Evolutionary conservation across 2,329 filamentous ascomycete species (phyloP).

Genomic region (Colletotrichum sp.): DNA sequence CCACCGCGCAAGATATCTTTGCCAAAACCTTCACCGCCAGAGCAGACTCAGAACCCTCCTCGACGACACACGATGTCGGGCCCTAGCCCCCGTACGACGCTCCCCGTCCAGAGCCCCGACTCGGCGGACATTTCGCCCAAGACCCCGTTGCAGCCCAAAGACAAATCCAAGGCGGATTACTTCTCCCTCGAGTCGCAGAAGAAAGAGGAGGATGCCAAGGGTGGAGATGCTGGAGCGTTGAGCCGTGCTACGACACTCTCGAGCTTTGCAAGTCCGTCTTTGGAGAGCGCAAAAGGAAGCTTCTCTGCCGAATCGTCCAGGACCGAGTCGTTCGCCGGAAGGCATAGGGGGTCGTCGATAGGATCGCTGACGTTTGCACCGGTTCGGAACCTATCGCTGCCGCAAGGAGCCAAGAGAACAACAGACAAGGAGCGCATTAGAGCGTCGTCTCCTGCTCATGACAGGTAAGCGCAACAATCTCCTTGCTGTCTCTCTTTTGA

Average conservation of each 20-base stretch:
- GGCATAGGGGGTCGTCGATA: conserved; percentile 44
- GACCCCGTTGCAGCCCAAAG: conserved; percentile 29
- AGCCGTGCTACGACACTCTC: conserved; percentile 14
- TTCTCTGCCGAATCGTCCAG: conserved; percentile 3
- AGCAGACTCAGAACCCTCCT: neutral
- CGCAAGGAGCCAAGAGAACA: conserved; percentile 52
- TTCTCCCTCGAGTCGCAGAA: conserved; percentile 23
- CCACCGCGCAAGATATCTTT: neutral
- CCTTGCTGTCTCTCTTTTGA: neutral
- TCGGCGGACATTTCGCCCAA: conserved; percentile 47
- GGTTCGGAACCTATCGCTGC: conserved; percentile 48
- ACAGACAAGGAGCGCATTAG: conserved; percentile 47
- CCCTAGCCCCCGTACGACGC: conserved; percentile 25
- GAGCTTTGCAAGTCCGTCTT: conserved; percentile 8
- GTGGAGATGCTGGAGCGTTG: neutral
- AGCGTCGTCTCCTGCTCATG: conserved; percentile 52
- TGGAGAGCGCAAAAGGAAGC: conserved; percentile 2
- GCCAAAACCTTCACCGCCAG: neutral
- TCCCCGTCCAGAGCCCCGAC: conserved; percentile 37
- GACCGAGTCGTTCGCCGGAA: neutral
- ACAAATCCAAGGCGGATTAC: conserved; percentile 28
- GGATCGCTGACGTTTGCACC: conserved; percentile 53
- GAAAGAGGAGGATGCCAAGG: neutral
- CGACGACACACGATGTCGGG: conserved; percentile 16
- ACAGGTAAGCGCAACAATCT: conserved; percentile 44